These are phyloP conservation scores for Chondrus crispus DNA, from an alignment of 23 red algal species.

Conservation along the genomic window DNA sequence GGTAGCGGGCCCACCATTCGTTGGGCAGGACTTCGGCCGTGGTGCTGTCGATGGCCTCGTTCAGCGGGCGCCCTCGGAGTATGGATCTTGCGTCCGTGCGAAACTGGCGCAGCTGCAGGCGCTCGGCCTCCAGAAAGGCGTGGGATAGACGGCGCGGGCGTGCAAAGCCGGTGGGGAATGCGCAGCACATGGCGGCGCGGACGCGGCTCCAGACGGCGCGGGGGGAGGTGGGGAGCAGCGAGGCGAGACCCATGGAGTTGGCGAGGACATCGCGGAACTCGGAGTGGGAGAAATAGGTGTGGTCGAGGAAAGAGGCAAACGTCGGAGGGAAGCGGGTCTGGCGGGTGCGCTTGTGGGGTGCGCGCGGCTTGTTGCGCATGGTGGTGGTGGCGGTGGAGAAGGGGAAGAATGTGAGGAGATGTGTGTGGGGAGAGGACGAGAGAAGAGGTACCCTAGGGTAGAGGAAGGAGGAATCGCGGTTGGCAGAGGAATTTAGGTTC, in stretches of 20 bases:
- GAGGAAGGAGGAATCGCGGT: too few species aligned
- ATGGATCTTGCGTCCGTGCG: slow-evolving; percentile 53
- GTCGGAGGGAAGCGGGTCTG: too few species aligned
- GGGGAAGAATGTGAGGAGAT: too few species aligned
- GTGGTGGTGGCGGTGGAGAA: too few species aligned
- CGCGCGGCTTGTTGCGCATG: too few species aligned
- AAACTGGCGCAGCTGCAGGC: slow-evolving; percentile 34
- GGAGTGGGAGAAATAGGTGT: slow-evolving; percentile 56
- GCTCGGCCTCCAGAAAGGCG: slow-evolving; percentile 43
- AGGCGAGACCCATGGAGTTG: slow-evolving; percentile 22
- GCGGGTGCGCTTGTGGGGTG: too few species aligned
- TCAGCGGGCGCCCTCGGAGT: slow-evolving; percentile 22
- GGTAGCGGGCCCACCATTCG: slow-evolving; percentile 51
- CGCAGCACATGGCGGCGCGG: slow-evolving; percentile 65
- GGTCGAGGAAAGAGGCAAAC: too few species aligned
- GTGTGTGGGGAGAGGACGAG: too few species aligned
- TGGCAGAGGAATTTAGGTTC: too few species aligned
- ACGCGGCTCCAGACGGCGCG: slow-evolving; percentile 24
- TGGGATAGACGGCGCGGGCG: slow-evolving; percentile 40
- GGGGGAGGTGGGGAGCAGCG: not conserved
- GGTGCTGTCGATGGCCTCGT: slow-evolving; percentile 11
- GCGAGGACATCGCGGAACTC: slow-evolving; percentile 68
- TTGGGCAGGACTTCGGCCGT: slow-evolving; percentile 12
- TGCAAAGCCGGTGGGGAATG: slow-evolving; percentile 51
- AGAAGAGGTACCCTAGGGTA: too few species aligned